Percentiles rank a stretch among this genome's conserved stretches.
phyloP scores from a whole-genome alignment of 345 rosid species.

The Moringa oleifera region DNA sequence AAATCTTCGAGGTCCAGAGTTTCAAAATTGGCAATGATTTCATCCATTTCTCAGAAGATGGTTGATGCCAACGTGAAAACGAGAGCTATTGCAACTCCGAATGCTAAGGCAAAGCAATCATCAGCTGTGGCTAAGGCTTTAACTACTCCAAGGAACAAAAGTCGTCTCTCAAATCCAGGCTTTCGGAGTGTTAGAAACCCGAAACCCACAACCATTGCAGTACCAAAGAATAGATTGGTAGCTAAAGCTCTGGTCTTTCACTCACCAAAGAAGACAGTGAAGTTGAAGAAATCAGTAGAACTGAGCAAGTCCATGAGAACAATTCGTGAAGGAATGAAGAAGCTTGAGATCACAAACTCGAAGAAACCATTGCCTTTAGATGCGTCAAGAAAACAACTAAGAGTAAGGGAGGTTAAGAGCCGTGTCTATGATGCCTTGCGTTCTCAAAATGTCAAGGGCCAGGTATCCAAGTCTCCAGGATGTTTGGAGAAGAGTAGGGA shows the following conservation, averaged over 20 bases:
- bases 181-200: conserved; percentile 64
- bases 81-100: conserved; percentile 39
- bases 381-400: conserved; percentile 36
- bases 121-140: conserved; percentile 40
- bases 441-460: conserved; percentile 29
- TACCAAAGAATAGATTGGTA: conserved; percentile 35
- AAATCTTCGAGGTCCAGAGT: conserved; percentile 64
- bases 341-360: conserved; percentile 50
- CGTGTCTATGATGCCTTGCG: conserved; percentile 67
- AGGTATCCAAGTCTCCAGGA: conserved; percentile 26
- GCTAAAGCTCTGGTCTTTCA: conserved; percentile 71
- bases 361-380: conserved; percentile 27
- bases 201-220: conserved; percentile 28
- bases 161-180: conserved; percentile 39
- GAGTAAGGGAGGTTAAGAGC: conserved; percentile 81
- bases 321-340: conserved; percentile 57
- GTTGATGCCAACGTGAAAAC: conserved; percentile 39
- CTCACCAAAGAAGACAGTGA: conserved; percentile 71
- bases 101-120: conserved; percentile 30
- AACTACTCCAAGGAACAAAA: conserved; percentile 52
- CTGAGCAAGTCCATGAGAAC: conserved; percentile 38
- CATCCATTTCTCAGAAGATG: conserved; percentile 57
- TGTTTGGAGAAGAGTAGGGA: conserved; percentile 29
- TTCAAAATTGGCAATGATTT: conserved; percentile 63
- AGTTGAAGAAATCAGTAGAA: conserved; percentile 49